Conservation (phyloP, 768 basidiomycete genomes). For the Kwoniella europaea region DNA sequence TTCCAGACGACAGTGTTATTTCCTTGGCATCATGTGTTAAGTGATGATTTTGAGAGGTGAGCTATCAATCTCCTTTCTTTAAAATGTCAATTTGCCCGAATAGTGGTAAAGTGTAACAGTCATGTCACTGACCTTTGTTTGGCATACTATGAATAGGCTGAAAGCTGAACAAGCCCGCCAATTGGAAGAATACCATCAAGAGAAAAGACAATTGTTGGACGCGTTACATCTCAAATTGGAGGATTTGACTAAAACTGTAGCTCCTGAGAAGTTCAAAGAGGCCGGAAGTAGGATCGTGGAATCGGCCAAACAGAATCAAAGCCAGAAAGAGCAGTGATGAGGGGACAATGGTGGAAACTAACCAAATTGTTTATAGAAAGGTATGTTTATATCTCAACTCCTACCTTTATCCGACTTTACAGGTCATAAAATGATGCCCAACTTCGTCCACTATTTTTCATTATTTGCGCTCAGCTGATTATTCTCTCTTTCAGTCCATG, state of each 20-base stretch:
- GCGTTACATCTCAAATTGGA: constrained; percentile 23
- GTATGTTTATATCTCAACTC: no score
- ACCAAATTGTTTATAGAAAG: no score
- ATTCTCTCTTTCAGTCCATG: no score
- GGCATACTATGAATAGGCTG: background rate
- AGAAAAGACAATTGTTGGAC: constrained; percentile 16
- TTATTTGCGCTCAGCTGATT: no score
- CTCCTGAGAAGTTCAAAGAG: constrained; percentile 10
- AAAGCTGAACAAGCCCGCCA: constrained; percentile 28
- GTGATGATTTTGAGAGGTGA: constrained; percentile 23
- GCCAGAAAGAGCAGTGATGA: background rate
- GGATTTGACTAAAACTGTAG: constrained; percentile 16
- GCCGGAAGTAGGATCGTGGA: constrained; percentile 9
- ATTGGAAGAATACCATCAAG: constrained; percentile 24
- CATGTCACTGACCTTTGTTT: background rate
- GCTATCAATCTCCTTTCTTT: no score
- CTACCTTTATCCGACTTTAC: no score
- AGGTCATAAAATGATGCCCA: no score
- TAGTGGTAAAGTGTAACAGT: no score
- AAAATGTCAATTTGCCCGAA: no score
- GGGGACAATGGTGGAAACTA: background rate
- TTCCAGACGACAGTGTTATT: constrained; percentile 20
- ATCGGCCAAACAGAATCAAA: background rate
- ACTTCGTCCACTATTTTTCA: no score
- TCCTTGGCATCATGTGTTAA: constrained; percentile 25